phyloP scores from a whole-genome alignment of 2,329 filamentous ascomycete species.

The Ambrosiella xylebori region DNA sequence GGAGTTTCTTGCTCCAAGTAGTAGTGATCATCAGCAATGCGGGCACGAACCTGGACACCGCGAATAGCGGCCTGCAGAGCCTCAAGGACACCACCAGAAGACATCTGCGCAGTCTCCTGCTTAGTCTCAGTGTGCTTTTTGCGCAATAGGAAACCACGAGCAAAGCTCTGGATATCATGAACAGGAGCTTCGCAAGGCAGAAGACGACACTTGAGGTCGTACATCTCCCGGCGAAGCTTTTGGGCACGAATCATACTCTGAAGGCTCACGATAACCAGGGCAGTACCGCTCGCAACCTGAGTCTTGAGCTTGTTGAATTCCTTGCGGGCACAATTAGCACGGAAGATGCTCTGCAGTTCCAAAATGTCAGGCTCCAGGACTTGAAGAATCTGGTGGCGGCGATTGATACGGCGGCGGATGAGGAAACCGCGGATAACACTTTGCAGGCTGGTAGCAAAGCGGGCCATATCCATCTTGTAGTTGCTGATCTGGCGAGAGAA shows the following conservation, averaged over 20 bases:
- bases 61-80: slow-evolving; percentile 43
- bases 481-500: slow-evolving; percentile 68
- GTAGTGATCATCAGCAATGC: slow-evolving; percentile 30
- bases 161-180: slow-evolving; percentile 44
- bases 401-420: slow-evolving; percentile 43
- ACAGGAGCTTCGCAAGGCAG: slow-evolving; percentile 45
- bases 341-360: slow-evolving; percentile 49
- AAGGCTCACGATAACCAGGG: slow-evolving; percentile 51
- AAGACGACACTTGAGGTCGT: slow-evolving; percentile 39
- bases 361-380: slow-evolving; percentile 55
- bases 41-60: slow-evolving; percentile 41
- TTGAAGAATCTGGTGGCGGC: slow-evolving; percentile 51
- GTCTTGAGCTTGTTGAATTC: slow-evolving; percentile 8
- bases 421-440: slow-evolving; percentile 62
- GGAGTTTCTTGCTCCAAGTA: slow-evolving; percentile 52
- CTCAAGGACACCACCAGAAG: slow-evolving; percentile 32
- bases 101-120: slow-evolving; percentile 33
- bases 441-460: slow-evolving; percentile 65
- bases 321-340: slow-evolving; percentile 6
- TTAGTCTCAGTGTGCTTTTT: slow-evolving; percentile 38
- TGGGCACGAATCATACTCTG: slow-evolving; percentile 66
- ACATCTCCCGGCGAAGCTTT: slow-evolving; percentile 43
- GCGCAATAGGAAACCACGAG: slow-evolving; percentile 50
- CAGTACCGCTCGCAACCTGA: slow-evolving; percentile 4
- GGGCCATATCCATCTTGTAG: slow-evolving; percentile 69